Evolutionary conservation across 257 asterid species (phyloP).

Genomic region (Cynanchum wilfordii): DNA sequence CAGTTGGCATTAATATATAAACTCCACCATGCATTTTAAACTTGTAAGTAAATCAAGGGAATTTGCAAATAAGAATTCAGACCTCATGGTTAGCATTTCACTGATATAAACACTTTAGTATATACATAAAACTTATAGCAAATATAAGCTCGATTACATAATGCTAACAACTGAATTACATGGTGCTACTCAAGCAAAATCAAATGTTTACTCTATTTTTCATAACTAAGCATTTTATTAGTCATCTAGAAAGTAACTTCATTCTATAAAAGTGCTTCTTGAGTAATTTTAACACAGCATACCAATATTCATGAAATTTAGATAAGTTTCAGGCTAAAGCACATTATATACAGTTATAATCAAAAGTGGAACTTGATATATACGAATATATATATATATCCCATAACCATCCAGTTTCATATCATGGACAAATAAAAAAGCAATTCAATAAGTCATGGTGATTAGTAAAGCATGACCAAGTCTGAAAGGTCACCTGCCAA

Average conservation of each 20-base stretch:
- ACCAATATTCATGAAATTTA: neutral
- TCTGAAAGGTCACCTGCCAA: constrained; percentile 71
- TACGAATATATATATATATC: no score
- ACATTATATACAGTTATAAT: neutral
- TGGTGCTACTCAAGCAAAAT: neutral
- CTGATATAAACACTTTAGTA: no score
- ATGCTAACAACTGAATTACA: neutral
- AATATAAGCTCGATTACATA: no score
- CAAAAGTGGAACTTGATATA: neutral
- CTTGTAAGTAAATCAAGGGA: no score
- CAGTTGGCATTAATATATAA: no score
- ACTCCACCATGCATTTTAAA: no score
- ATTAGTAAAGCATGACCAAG: neutral
- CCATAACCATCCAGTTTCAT: neutral
- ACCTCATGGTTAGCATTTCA: no score
- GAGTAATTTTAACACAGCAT: neutral
- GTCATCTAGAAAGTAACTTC: neutral
- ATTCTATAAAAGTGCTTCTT: neutral
- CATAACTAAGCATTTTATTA: neutral
- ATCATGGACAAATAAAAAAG: neutral
- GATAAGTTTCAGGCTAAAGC: neutral
- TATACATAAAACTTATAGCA: no score
- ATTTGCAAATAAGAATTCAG: no score
- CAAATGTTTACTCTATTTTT: neutral
- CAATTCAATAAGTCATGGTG: neutral